Percentiles rank a stretch among this genome's conserved stretches.
phyloP scores from a whole-genome alignment of 2,329 filamentous ascomycete species.

The Blumeria graminis region DNA sequence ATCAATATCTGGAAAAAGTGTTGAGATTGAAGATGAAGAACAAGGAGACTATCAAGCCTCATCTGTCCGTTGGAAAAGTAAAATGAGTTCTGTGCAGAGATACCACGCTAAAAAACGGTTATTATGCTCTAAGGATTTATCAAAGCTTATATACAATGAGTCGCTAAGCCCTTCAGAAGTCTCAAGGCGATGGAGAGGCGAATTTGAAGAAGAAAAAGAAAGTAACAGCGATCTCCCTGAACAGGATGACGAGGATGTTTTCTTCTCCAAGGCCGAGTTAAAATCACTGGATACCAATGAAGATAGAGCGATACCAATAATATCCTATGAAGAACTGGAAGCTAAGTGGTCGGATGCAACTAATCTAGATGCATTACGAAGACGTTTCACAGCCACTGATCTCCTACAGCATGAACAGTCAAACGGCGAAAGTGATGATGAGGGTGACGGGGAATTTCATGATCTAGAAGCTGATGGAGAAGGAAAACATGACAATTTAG shows the following conservation, averaged over 20 bases:
- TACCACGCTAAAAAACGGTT: constrained; percentile 45
- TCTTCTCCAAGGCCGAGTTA: constrained; percentile 36
- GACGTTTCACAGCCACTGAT: constrained; percentile 50
- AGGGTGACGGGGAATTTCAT: constrained; percentile 63
- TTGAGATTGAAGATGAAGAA: constrained; percentile 24
- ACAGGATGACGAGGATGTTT: constrained; percentile 33
- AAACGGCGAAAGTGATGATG: constrained; percentile 29
- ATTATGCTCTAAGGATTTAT: constrained; percentile 61
- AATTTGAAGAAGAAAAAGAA: constrained; percentile 25
- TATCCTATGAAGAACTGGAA: constrained; percentile 60
- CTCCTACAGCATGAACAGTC: constrained; percentile 30
- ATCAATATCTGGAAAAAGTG: constrained; percentile 21
- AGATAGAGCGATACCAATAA: constrained; percentile 53
- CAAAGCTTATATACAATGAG: constrained; percentile 71
- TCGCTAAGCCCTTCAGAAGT: constrained; percentile 52
- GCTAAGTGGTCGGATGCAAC: constrained; percentile 66
- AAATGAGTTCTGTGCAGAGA: constrained; percentile 48
- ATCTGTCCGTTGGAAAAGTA: constrained; percentile 58
- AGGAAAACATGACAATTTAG: constrained; percentile 30
- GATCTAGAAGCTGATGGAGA: constrained; percentile 61
- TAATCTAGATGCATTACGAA: constrained; percentile 48
- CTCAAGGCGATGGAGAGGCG: constrained; percentile 53
- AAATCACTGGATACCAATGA: constrained; percentile 48
- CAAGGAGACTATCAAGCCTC: constrained; percentile 18
- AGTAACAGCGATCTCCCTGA: constrained; percentile 32